A percentile compares a stretch with the other conserved stretches of the same genome.
phyloP scores from a whole-genome alignment of 2,329 filamentous ascomycete genomes.

The Gliomastix tumulicola region DNA sequence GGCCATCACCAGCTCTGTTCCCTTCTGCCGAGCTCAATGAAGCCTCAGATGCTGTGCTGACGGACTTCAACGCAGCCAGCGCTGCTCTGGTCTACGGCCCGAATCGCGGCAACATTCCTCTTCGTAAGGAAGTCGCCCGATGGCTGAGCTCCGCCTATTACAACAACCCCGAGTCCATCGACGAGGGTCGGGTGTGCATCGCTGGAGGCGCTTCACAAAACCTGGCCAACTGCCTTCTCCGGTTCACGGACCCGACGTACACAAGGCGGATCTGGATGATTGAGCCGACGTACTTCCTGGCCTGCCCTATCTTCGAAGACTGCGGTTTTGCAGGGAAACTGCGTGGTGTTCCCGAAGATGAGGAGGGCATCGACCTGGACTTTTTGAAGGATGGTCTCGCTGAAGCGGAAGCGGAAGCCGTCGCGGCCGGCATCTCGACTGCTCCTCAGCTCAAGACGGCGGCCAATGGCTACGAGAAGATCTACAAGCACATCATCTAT shows the following conservation, averaged over 20 bases:
- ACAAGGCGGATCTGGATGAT: slow-evolving; percentile 57
- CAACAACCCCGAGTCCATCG: neutral
- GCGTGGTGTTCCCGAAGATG: slow-evolving; percentile 51
- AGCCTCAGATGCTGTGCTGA: neutral
- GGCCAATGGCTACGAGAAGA: slow-evolving; percentile 45
- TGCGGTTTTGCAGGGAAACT: slow-evolving; percentile 47
- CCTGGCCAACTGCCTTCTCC: slow-evolving; percentile 4
- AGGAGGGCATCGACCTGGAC: slow-evolving; percentile 14
- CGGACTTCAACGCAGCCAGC: slow-evolving; percentile 1
- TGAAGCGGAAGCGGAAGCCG: slow-evolving; percentile 1
- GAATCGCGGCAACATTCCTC: slow-evolving; percentile 5
- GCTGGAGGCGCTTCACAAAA: slow-evolving; percentile 7
- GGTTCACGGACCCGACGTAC: slow-evolving; percentile 52
- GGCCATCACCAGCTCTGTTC: slow-evolving; percentile 59
- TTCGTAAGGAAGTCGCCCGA: slow-evolving; percentile 5
- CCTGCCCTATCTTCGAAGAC: slow-evolving; percentile 56
- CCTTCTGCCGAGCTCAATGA: slow-evolving; percentile 27
- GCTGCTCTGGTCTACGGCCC: slow-evolving; percentile 8
- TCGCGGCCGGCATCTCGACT: neutral
- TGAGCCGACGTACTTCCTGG: slow-evolving; percentile 55
- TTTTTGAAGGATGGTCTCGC: slow-evolving; percentile 4
- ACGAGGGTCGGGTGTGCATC: slow-evolving; percentile 4
- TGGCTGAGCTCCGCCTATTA: slow-evolving; percentile 6
- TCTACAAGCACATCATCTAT: slow-evolving; percentile 63
- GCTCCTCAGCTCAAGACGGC: slow-evolving; percentile 40